Evolutionary conservation across 805 yeast species (phyloP), one percentile per base, ranked within the genome.

Genomic region (Candida ortonii): DNA sequence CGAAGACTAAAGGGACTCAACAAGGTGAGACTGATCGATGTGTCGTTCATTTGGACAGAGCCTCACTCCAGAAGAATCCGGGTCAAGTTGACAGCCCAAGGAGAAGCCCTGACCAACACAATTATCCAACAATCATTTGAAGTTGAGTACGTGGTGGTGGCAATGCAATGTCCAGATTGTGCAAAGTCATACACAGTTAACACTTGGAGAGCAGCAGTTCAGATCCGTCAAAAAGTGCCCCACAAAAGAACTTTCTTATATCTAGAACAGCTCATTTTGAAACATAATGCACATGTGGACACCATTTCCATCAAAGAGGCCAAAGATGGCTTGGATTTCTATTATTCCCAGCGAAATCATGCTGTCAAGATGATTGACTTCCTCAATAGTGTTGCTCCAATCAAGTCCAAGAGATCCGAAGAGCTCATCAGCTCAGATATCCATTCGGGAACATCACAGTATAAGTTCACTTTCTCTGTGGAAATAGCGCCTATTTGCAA

Each of bases 131-230:
- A 93, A 65, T 76, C 84, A 16, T 88, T 90, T 57, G 97, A 86
- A 62, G 97, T 89, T 10, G 97, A 90, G 55, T 93, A 83, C 57
- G 78, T 85, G 12, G 98, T 90, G 36, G 71, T 84, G 43, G 95
- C 97, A 13, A 85, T 84, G 84, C 98, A 93, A 70, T 93, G 99
- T 71, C 82, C 96, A 3, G 97, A 90, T 65, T 93, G 99, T 78
- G 98, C 97, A 36, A 89, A 87, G 62, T 84, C 96, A 1, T 93
- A 83, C 55, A 93, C 99, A 20, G 84, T 94, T 17, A 87, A 93
- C 62, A 94, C 97, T 4, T 93, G 98, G 98, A 83, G 93, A 63
- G 97, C 99, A 20, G 78, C 90, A 18, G 95, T 94, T 22, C 99
- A 93, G 68, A 84, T 94, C 52, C 82, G 99, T 67, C 99, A 93